Base-by-base conservation (phyloP, 345 rosid genomes). In the Anacardium occidentale region DNA sequence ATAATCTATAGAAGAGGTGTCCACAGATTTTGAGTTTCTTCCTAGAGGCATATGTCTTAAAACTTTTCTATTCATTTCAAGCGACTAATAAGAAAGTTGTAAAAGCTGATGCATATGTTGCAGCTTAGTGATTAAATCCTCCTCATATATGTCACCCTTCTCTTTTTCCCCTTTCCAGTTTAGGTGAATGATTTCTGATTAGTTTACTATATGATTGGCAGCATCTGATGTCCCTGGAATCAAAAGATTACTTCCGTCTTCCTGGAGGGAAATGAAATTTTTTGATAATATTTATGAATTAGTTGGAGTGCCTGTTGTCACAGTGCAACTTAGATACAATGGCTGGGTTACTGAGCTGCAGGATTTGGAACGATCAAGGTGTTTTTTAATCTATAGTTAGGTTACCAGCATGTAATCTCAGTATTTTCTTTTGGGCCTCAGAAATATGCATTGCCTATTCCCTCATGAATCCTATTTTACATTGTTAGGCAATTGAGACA, bases 211-310 rank as follows among this genome's bases (percentile, higher is more conserved):
- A 54, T 66, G 47, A 13, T n/a, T 79, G 76, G 59, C 90, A 91
- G 99, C 99, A 26, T 91, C 94, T 72, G 99, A 92, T 85, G 94
- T 92, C 69, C 98, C 97, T 34, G 98, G 98, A 81, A 95, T 95
- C 73, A 92, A 95, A 77, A 88, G 98, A 79, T 76, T 95, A 78
- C 91, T 95, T 66, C 99, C 98, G 5, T 70, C 82, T 14, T 70
- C 82, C 52, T 95, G 98, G 99, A 84, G 91, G 68, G 96, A 88
- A 68, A 84, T 81, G 51, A 81, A 91, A 59, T 86, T 95, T 77
- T 95, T 95, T 59, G 83, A 87, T 57, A 86, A 88, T 70, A 95
- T 95, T 59, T 91, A 95, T 61, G 85, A 88, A 84, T 89, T 95
- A 17, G 96, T 91, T 32, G 98, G 99, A 51, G 99, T 92, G 26